Evolutionary conservation across 306 rosid genomes (phyloP).

Genomic region (Carpinus viminea): DNA sequence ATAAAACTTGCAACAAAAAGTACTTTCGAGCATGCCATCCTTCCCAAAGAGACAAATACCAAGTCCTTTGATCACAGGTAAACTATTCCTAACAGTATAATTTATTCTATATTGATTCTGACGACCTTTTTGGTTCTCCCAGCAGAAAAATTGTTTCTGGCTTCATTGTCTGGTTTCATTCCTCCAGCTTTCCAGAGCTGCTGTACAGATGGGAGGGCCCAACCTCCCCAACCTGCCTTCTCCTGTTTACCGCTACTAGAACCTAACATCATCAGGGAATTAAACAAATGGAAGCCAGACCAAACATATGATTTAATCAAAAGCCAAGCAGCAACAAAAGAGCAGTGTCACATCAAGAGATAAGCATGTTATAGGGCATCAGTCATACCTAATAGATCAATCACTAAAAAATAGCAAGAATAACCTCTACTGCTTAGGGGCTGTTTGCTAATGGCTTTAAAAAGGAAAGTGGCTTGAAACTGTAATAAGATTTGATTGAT

Average conservation of each 20-base stretch:
- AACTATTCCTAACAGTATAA: slow-evolving; percentile 2
- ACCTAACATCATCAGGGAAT: slow-evolving; percentile 32
- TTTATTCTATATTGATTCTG: slow-evolving; percentile 75
- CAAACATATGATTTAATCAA: neutral
- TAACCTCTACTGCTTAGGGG: neutral
- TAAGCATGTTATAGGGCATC: neutral
- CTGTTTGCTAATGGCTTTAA: no score
- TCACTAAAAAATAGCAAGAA: neutral
- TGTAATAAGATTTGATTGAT: no score
- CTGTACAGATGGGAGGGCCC: slow-evolving; percentile 35
- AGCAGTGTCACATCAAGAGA: neutral
- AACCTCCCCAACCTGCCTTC: slow-evolving; percentile 26
- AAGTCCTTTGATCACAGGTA: neutral
- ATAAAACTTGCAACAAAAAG: neutral
- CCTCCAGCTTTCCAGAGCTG: slow-evolving; percentile 28
- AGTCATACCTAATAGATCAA: neutral
- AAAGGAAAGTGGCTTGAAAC: no score
- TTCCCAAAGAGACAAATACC: neutral
- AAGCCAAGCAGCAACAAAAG: neutral
- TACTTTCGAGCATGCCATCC: neutral
- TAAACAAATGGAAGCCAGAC: neutral
- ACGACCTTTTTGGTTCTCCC: slow-evolving; percentile 61
- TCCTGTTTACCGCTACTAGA: slow-evolving; percentile 26
- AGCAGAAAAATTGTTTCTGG: slow-evolving; percentile 16
- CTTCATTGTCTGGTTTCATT: slow-evolving; percentile 28